Conservation (phyloP, 495 filamentous ascomycete species). For the Choiromyces venosus region DNA sequence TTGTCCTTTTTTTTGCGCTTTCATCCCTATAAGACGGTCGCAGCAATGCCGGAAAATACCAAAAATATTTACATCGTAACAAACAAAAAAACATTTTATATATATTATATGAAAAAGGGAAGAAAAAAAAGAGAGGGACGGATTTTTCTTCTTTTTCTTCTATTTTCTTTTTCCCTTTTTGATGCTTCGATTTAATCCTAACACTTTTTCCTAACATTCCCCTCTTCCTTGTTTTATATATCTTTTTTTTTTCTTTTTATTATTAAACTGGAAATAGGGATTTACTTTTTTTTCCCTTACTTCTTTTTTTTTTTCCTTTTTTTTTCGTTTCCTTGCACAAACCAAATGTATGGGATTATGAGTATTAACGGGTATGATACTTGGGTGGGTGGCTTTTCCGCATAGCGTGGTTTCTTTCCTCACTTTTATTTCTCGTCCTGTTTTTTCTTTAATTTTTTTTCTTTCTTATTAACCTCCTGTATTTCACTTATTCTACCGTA, state of each 20-base stretch:
- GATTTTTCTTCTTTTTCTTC: slow-evolving; percentile 32
- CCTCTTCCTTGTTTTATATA: slow-evolving; percentile 40
- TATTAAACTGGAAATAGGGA: slow-evolving; percentile 7
- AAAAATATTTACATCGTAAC: slow-evolving; percentile 19
- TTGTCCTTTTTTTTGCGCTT: not conserved
- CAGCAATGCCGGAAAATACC: slow-evolving; percentile 42
- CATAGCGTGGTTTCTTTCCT: slow-evolving; percentile 44
- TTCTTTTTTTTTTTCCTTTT: slow-evolving; percentile 17
- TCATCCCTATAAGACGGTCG: slow-evolving; percentile 36
- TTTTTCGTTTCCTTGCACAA: slow-evolving; percentile 40
- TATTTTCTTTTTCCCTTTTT: slow-evolving; percentile 24
- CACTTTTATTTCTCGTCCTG: slow-evolving; percentile 27
- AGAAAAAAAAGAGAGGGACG: slow-evolving; percentile 36
- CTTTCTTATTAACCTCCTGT: not conserved
- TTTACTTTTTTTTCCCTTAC: not conserved
- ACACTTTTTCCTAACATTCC: slow-evolving; percentile 22
- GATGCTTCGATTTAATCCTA: slow-evolving; percentile 18
- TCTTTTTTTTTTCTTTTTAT: slow-evolving; percentile 5
- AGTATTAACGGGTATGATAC: slow-evolving; percentile 48
- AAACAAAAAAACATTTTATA: slow-evolving; percentile 32
- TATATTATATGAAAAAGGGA: not conserved
- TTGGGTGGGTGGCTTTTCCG: slow-evolving; percentile 48
- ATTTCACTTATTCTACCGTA: slow-evolving; percentile 30
- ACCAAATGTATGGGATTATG: slow-evolving; percentile 44
- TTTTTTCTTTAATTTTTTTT: slow-evolving; percentile 8